Evolutionary conservation across 1,284 basidiomycete species (phyloP).

Genomic region (Austroboletus novae-zelandiae): DNA sequence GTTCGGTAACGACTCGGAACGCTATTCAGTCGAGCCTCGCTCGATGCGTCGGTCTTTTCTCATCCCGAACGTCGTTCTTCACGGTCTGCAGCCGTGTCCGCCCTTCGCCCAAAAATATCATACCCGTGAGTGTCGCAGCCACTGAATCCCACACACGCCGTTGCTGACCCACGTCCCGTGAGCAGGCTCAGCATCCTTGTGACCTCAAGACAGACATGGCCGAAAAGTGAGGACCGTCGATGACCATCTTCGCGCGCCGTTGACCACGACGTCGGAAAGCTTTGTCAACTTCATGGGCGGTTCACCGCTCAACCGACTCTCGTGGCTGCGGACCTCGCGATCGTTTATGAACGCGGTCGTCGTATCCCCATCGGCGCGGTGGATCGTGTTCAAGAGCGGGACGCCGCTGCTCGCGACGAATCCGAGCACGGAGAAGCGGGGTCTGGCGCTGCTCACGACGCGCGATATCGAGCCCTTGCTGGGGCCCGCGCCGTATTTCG

Average conservation of each 20-base stretch:
- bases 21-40: neutral
- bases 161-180: slow-evolving; percentile 8
- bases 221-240: slow-evolving; percentile 27
- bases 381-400: slow-evolving; percentile 73
- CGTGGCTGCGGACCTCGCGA: slow-evolving; percentile 77
- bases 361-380: slow-evolving; percentile 56
- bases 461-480: slow-evolving; percentile 48
- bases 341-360: slow-evolving; percentile 71
- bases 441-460: slow-evolving; percentile 54
- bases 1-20: neutral
- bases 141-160: neutral
- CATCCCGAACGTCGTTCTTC: neutral
- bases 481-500: slow-evolving; percentile 55
- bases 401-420: slow-evolving; percentile 53
- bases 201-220: slow-evolving; percentile 23
- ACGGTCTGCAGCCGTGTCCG: neutral
- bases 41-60: too few species aligned
- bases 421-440: slow-evolving; percentile 32
- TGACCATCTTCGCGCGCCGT: neutral
- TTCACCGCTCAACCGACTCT: slow-evolving; percentile 81
- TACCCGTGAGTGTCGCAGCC: slow-evolving; percentile 7
- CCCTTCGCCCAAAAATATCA: neutral
- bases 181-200: slow-evolving; percentile 1
- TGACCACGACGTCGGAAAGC: slow-evolving; percentile 13
- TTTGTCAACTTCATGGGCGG: slow-evolving; percentile 43